A percentile compares a stretch with the other conserved stretches of the same genome.
These are phyloP conservation scores for Teratosphaeria epicoccoides DNA, from an alignment of 2,329 filamentous ascomycete species.

Conservation along the genomic window DNA sequence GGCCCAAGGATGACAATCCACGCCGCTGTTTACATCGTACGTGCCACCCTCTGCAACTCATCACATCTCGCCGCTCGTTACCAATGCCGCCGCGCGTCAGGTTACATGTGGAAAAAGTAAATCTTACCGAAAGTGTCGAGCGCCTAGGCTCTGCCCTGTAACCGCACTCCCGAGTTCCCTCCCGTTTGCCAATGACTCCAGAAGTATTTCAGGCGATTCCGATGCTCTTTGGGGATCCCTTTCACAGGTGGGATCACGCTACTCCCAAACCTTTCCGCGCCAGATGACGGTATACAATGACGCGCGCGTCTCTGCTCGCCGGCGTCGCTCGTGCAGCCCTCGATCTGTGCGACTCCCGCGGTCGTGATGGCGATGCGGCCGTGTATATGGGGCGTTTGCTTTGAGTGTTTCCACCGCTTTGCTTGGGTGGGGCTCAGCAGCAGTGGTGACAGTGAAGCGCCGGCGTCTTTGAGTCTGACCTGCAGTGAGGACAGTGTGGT, in stretches of 20 bases:
- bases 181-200: not conserved
- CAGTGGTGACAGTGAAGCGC: not conserved
- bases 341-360: not conserved
- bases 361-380: not conserved
- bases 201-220: not conserved
- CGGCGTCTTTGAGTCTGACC: not conserved
- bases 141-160: conserved; percentile 19
- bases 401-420: not conserved
- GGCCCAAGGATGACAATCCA: not conserved
- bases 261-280: not conserved
- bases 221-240: not conserved
- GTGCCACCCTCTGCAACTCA: too few relatives aligned
- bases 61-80: not conserved
- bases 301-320: not conserved
- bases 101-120: conserved; percentile 2
- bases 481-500: not conserved
- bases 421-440: not conserved
- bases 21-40: not conserved
- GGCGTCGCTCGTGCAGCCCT: not conserved
- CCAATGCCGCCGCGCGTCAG: not conserved
- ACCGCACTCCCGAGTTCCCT: not conserved
- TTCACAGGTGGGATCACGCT: conserved; percentile 3
- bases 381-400: not conserved
- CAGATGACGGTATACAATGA: not conserved
- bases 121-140: conserved; percentile 23